A percentile compares a stretch with the other conserved stretches of the same genome.
phyloP scores from a whole-genome alignment of 805 yeast genomes.

The Saccharomycopsis fibuligera region DNA sequence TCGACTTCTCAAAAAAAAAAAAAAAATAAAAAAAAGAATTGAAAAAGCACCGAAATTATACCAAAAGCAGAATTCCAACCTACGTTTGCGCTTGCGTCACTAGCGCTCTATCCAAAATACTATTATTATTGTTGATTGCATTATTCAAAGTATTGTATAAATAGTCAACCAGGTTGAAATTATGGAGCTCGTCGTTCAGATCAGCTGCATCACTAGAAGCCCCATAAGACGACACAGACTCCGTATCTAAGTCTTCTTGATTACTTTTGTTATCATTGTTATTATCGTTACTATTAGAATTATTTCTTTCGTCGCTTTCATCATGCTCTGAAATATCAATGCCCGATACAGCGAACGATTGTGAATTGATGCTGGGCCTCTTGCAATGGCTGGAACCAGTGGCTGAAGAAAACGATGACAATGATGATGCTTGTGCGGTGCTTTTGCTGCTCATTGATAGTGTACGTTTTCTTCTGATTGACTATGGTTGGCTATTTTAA shows the following conservation, averaged over 20 bases:
- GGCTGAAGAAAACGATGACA: not conserved
- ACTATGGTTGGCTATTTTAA: no score
- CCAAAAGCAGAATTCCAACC: not conserved
- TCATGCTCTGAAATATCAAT: no score
- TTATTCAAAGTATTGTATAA: conserved; percentile 12
- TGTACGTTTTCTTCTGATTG: no score
- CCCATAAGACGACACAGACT: conserved; percentile 16
- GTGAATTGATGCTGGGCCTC: conserved; percentile 6
- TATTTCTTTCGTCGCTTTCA: no score
- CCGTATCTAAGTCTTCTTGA: no score
- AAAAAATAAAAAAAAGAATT: no score
- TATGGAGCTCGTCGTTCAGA: not conserved
- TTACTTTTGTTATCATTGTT: no score
- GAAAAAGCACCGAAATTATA: not conserved
- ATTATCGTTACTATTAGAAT: no score
- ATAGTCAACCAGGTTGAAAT: conserved; percentile 17
- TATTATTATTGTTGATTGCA: conserved; percentile 14
- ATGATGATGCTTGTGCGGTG: no score
- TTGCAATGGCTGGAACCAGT: not conserved
- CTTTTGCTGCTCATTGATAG: not conserved
- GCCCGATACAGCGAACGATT: conserved; percentile 1
- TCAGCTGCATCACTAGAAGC: not conserved
- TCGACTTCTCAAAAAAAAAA: no score
- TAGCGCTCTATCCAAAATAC: conserved; percentile 18
- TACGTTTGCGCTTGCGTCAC: conserved; percentile 20